Base-by-base conservation (phyloP, 257 asterid genomes). In the Solanum gracilifrons region DNA sequence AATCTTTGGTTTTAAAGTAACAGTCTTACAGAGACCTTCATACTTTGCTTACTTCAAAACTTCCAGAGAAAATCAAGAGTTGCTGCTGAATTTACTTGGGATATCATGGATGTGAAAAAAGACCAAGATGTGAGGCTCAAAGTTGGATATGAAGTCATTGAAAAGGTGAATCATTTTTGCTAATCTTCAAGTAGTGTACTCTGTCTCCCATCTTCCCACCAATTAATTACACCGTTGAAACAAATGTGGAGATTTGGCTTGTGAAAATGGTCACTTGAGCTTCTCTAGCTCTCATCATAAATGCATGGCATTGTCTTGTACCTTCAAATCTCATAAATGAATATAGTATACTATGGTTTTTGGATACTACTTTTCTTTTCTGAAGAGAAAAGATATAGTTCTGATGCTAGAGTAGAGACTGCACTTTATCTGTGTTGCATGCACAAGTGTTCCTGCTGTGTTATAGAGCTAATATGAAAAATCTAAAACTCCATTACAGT, bases 91-190 rank as follows among this genome's bases (percentile, higher is more conserved):
- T 91, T 97, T 88, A 89, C 91, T 91, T 95, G 96, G 95, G 86
- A 86, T 89, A 89, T 94, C 90, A 89, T 85, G 86, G 82, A 95
- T 87, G 93, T 96, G 75, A 96, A 92, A 75, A 91, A 92, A 46
- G 96, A 91, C 88, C 99, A 95, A 89, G 99, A 95, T 89, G 87
- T 95, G 89, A 92, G 95, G 86, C 89, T 97, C 88, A 97, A 95
- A 90, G 87, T 93, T 89, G 99, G 99, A 87, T 97, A 94, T 21
- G 93, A 97, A 88, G 87, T 92, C 87, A 10, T 92, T 85, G 95
- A 92, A 87, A 93, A 94, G 99, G 99, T 97, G 86, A 80, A 71
- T 41, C 18, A 31, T 82, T 82, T 46, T 48, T 48, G 43, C 69
- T 48, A 48, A 82, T 48, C 85, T 48, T 36, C 69, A 82, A 48